Conservation (phyloP, 2,329 filamentous ascomycete species). For the Thermoascus crustaceus region DNA sequence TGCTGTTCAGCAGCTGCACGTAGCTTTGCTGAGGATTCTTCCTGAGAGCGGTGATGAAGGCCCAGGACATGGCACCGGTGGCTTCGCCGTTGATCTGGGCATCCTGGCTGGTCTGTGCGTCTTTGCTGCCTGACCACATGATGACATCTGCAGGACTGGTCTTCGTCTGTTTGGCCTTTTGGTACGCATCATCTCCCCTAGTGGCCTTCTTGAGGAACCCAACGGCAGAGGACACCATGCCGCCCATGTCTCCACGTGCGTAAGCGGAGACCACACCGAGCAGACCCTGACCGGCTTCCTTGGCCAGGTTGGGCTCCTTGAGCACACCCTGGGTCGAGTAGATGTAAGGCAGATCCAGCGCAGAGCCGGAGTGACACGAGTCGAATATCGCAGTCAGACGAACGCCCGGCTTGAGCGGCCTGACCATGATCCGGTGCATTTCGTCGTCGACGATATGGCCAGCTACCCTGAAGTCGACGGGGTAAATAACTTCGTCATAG, state of each 20-base stretch:
- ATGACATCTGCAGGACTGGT: constrained; percentile 92
- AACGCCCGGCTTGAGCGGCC: constrained; percentile 69
- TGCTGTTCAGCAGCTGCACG: constrained; percentile 88
- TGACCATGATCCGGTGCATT: constrained; percentile 70
- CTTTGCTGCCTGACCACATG: constrained; percentile 97
- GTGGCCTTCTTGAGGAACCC: constrained; percentile 82
- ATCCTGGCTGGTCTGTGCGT: constrained; percentile 90
- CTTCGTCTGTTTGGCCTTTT: constrained; percentile 77
- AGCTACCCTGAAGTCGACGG: constrained; percentile 61
- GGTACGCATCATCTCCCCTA: constrained; percentile 66
- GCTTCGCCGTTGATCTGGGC: constrained; percentile 80
- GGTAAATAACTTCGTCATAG: constrained; percentile 71
- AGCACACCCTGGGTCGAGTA: constrained; percentile 60
- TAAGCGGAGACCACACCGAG: constrained; percentile 66
- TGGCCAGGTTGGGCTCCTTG: constrained; percentile 61
- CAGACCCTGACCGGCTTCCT: constrained; percentile 58
- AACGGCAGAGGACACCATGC: constrained; percentile 73
- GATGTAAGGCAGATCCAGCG: constrained; percentile 58
- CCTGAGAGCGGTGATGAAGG: constrained; percentile 84
- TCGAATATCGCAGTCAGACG: constrained; percentile 64
- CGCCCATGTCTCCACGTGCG: constrained; percentile 71
- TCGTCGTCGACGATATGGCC: constrained; percentile 72
- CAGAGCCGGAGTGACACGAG: constrained; percentile 60
- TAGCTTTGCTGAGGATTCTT: constrained; percentile 95
- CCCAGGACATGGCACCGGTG: constrained; percentile 97